Conservation (phyloP, 371 early-diverging fungal genomes). For the Mucor indicus region DNA sequence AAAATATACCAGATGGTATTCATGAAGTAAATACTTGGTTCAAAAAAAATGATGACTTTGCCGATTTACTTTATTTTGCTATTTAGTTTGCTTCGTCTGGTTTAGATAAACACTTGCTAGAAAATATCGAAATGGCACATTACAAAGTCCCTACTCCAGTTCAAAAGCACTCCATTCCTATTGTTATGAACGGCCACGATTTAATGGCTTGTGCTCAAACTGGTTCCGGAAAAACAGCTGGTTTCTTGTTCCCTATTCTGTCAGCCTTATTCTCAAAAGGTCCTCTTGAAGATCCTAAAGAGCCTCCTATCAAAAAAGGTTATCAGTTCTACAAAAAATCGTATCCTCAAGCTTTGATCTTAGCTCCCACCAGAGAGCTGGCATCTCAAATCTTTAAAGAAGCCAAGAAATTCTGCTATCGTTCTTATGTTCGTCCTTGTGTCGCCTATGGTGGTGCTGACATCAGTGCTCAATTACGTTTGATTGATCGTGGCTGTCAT, state of each 20-base stretch:
- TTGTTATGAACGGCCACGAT: constrained; percentile 57
- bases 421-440: constrained; percentile 89
- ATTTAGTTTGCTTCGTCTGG: constrained; percentile 57
- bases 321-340: constrained; percentile 45
- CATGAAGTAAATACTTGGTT: constrained; percentile 14
- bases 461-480: constrained; percentile 86
- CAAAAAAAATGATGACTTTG: neutral
- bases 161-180: constrained; percentile 67
- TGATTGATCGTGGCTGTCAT: constrained; percentile 92
- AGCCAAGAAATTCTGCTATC: constrained; percentile 84
- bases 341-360: constrained; percentile 43
- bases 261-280: constrained; percentile 68
- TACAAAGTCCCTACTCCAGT: constrained; percentile 73
- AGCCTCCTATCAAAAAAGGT: constrained; percentile 19
- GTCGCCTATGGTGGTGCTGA: constrained; percentile 98
- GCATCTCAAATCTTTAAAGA: constrained; percentile 40
- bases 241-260: constrained; percentile 62
- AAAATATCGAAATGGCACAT: constrained; percentile 55
- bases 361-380: constrained; percentile 48
- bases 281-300: constrained; percentile 35
- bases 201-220: constrained; percentile 85
- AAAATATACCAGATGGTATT: constrained; percentile 45
- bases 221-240: constrained; percentile 79
- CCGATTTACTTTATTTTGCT: neutral
- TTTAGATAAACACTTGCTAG: constrained; percentile 77